Evolutionary conservation across 495 filamentous ascomycete genomes (phyloP).

Genomic region (Opeltia flavorubescens): DNA sequence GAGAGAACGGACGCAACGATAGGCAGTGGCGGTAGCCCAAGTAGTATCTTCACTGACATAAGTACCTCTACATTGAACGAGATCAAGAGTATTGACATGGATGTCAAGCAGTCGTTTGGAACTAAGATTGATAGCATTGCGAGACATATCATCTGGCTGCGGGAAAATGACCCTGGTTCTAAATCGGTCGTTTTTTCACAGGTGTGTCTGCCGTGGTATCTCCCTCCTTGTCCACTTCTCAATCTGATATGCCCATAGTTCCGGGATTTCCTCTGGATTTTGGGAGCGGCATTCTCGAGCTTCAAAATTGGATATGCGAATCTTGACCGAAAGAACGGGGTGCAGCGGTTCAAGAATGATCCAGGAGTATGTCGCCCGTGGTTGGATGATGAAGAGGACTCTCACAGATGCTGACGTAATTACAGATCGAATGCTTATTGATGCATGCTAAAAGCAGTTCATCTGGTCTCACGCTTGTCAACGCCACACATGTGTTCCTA

Average conservation of each 20-base stretch:
- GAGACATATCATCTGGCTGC: conserved; percentile 72
- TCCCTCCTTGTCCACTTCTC: too few species aligned
- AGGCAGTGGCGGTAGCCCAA: conserved; percentile 15
- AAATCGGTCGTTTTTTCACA: conserved; percentile 91
- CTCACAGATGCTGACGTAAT: background rate
- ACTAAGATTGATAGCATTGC: conserved; percentile 80
- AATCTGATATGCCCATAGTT: too few species aligned
- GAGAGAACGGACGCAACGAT: background rate
- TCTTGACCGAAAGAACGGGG: conserved; percentile 48
- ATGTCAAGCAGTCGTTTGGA: conserved; percentile 48
- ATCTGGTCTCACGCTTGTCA: conserved; percentile 77
- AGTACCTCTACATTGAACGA: conserved; percentile 52
- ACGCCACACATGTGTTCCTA: conserved; percentile 86
- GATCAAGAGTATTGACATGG: conserved; percentile 70
- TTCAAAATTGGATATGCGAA: conserved; percentile 58
- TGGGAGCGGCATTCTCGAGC: conserved; percentile 48
- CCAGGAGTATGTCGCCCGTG: conserved; percentile 30
- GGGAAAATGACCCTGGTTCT: conserved; percentile 67
- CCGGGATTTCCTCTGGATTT: conserved; percentile 61
- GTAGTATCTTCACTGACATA: conserved; percentile 66
- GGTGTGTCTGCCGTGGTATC: too few species aligned
- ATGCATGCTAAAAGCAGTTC: conserved; percentile 80
- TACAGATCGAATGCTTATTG: conserved; percentile 63
- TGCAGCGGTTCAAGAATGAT: conserved; percentile 61
- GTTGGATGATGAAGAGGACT: background rate